A percentile compares a stretch with the other conserved stretches of the same genome.
These are phyloP conservation scores for Immersiella caudata DNA, from an alignment of 495 filamentous ascomycete species.

Conservation along the genomic window DNA sequence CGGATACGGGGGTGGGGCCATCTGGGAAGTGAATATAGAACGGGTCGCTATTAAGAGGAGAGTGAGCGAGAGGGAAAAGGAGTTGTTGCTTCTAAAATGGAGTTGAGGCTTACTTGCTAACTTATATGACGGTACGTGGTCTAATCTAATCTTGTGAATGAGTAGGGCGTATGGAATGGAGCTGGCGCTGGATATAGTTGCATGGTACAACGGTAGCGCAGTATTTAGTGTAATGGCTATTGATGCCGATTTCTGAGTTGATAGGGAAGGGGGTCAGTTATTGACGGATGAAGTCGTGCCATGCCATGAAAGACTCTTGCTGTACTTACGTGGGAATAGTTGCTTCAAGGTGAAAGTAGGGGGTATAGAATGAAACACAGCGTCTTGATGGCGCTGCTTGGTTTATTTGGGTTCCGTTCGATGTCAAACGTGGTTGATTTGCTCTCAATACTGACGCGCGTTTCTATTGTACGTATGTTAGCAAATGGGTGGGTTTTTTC, in stretches of 20 bases:
- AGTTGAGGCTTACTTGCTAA: background rate
- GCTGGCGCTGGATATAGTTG: background rate
- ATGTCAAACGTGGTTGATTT: too few species aligned
- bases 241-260: background rate
- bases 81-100: background rate
- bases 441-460: too few species aligned
- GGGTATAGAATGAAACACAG: background rate
- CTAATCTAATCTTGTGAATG: background rate
- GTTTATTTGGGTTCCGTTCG: too few species aligned
- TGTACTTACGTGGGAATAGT: too few species aligned
- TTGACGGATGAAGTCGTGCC: background rate
- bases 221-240: background rate
- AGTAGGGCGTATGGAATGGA: background rate
- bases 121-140: background rate
- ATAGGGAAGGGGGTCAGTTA: background rate
- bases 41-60: too few species aligned
- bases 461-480: too few species aligned
- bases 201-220: background rate
- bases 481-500: too few species aligned
- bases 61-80: background rate
- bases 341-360: too few species aligned
- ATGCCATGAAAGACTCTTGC: too few species aligned
- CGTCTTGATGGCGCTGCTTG: background rate
- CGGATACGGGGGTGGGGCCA: constrained; percentile 13
- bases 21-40: background rate